Conservation (phyloP, 805 yeast species). For the Hanseniaspora lachancei region DNA sequence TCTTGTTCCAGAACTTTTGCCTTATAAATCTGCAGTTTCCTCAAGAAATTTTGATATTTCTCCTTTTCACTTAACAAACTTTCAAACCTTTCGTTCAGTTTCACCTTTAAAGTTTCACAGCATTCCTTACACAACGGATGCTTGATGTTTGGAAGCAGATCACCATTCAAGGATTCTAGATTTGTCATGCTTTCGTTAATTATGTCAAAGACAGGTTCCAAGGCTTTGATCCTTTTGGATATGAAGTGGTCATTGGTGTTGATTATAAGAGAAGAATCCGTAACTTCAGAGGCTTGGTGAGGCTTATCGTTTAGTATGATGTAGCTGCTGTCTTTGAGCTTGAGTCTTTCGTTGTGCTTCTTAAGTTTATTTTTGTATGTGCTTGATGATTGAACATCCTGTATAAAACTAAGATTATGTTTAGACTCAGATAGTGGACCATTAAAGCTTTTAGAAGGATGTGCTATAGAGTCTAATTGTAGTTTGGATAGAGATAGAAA, state of each 20-base stretch:
- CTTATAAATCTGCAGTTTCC: conserved; percentile 48
- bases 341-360: not conserved
- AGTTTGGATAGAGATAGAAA: conserved; percentile 11
- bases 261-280: not conserved
- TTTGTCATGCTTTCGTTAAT: conserved; percentile 31
- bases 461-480: conserved; percentile 6
- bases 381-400: not conserved
- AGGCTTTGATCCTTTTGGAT: conserved; percentile 38
- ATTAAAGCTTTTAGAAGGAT: not conserved
- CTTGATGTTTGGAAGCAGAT: conserved; percentile 56
- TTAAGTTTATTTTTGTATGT: not conserved
- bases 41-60: conserved; percentile 57
- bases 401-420: not conserved
- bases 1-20: conserved; percentile 26
- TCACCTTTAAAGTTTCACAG: conserved; percentile 49
- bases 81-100: conserved; percentile 56
- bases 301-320: not conserved
- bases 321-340: not conserved
- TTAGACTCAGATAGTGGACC: not conserved
- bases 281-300: not conserved
- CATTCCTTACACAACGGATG: conserved; percentile 86
- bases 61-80: conserved; percentile 67
- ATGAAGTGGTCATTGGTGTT: not conserved
- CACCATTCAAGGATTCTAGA: not conserved
- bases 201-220: conserved; percentile 57